Percentiles rank a stretch among this genome's conserved stretches.
phyloP scores from a whole-genome alignment of 805 yeast species.

The Lipomyces oligophaga region DNA sequence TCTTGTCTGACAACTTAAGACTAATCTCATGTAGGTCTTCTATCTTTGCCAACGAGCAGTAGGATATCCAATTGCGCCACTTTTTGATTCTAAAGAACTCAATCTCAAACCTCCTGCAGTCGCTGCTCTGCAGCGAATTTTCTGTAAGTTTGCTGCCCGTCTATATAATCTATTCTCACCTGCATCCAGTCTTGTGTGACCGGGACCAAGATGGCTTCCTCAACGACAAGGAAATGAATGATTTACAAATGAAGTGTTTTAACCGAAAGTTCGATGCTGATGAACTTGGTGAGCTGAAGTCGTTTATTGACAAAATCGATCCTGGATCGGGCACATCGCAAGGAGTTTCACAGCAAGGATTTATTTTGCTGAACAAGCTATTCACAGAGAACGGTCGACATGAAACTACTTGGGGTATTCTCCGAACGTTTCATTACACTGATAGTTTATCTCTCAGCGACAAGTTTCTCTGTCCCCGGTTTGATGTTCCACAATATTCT shows the following conservation, averaged over 20 bases:
- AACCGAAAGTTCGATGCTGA: constrained; percentile 48
- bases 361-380: constrained; percentile 67
- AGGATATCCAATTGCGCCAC: constrained; percentile 86
- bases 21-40: constrained; percentile 47
- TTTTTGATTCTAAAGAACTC: constrained; percentile 88
- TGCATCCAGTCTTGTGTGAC: constrained; percentile 57
- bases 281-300: constrained; percentile 42
- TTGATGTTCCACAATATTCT: constrained; percentile 68
- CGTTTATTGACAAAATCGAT: constrained; percentile 37
- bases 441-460: constrained; percentile 85
- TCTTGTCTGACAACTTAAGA: background rate
- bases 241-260: constrained; percentile 68
- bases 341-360: constrained; percentile 51
- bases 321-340: constrained; percentile 33
- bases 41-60: constrained; percentile 92
- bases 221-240: constrained; percentile 64
- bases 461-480: constrained; percentile 64
- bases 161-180: background rate
- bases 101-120: constrained; percentile 71
- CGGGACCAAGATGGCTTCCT: constrained; percentile 85
- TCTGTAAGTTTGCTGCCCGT: constrained; percentile 37
- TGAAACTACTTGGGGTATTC: constrained; percentile 94
- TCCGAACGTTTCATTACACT: constrained; percentile 84
- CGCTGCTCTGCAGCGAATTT: constrained; percentile 73
- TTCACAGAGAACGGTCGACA: constrained; percentile 91